Base-by-base conservation (phyloP, 192 early-diverging fungal species). In the Physocladia obscura region DNA sequence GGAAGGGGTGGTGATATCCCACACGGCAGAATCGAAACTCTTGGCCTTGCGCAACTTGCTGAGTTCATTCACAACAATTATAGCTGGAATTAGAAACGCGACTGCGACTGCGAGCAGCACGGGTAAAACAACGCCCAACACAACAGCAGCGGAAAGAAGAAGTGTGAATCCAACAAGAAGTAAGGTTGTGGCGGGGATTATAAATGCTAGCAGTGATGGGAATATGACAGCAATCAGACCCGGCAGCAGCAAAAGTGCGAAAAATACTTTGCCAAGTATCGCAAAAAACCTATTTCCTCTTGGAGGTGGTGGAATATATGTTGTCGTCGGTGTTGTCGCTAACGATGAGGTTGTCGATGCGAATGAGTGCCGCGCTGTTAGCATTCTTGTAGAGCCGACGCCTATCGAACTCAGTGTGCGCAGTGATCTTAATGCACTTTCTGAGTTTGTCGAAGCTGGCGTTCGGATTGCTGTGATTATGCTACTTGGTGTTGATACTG, bases 11-110 rank as follows among this genome's bases (percentile, higher is more conserved):
- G 27, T 21, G 32, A 65, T 65, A 24, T 65, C 63, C 63, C 63
- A 65, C 8, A 49, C 63, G 26, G 52, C 63, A 11, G 22, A n/a
- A 29, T 65, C 63, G 34, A 65, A 65, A 26, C 52, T 31, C 3
- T 65, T 50, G 2, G 49, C 49, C 5, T 49, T 32, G 49, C 47
- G 49, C 63, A 65, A 51, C 34, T 65, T 65, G 63, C 52, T 51
- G 29, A 65, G 63, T 26, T 65, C 63, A 13, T 15, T 38, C 21
- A 27, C 49, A 26, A 65, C 63, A 32, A 65, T 52, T 19, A 44
- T 44, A 6, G 63, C 29, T 4, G 63, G 63, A 34, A 65, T 31
- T 4, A 32, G 13, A 6, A 48, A 44, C 19, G 26, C 29, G 19
- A 52, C 47, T 5, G 37, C 0, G 1, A 29, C 29, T 17, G 52